Evolutionary conservation across 345 rosid species (phyloP).

Genomic region (Citropsis articulata): DNA sequence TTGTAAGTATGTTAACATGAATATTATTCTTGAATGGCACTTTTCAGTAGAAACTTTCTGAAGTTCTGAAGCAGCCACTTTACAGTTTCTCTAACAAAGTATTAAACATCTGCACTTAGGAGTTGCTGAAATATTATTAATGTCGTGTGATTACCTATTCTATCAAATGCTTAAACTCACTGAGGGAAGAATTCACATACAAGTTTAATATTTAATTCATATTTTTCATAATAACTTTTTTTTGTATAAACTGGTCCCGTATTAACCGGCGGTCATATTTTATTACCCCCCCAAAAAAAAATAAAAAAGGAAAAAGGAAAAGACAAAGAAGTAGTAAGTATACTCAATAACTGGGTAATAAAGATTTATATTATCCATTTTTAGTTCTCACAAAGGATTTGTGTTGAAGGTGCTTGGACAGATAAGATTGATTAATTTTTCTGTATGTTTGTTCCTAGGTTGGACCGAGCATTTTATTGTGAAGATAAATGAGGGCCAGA

Average conservation of each 20-base stretch:
- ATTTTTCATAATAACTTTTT: not conserved
- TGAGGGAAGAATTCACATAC: not conserved
- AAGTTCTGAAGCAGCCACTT: not conserved
- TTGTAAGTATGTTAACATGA: conserved; percentile 27
- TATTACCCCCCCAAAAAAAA: not conserved
- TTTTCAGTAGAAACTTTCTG: not conserved
- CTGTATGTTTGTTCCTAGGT: conserved; percentile 23
- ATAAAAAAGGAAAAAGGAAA: not conserved
- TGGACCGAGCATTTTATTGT: conserved; percentile 43
- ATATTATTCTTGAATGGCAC: not conserved
- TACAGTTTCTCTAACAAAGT: not conserved
- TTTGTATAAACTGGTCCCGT: not conserved
- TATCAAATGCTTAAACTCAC: not conserved
- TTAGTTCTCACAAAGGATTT: not conserved
- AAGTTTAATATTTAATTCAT: not conserved
- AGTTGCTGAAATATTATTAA: not conserved
- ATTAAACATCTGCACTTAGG: not conserved
- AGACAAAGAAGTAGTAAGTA: not conserved
- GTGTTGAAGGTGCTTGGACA: conserved; percentile 1
- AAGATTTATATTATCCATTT: not conserved
- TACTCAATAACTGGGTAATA: not conserved
- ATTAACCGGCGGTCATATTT: too few relatives aligned
- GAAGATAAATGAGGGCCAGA: conserved; percentile 45
- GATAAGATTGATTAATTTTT: not conserved
- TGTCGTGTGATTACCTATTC: not conserved